Conservation (phyloP, 352 stramenopile species). For the Phytopythium vexans region DNA sequence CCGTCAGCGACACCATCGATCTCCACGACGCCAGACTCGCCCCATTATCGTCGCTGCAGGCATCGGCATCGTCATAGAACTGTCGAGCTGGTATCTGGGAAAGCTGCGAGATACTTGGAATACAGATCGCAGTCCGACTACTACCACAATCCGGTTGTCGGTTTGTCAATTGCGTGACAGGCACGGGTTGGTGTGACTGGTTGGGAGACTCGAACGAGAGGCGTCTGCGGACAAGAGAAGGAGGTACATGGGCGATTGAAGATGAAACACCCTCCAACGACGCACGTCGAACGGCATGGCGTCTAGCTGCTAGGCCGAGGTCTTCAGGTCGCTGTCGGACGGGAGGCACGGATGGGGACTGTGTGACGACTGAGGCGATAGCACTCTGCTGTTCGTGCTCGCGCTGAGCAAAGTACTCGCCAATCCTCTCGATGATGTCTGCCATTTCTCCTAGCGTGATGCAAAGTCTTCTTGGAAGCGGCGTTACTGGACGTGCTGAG, state of each 20-base stretch:
- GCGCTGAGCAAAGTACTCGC: conserved; percentile 63
- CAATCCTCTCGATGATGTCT: conserved; percentile 66
- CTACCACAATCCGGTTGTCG: no score
- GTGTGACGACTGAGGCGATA: conserved; percentile 13
- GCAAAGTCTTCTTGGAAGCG: no score
- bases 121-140: no score
- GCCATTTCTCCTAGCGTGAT: conserved; percentile 21
- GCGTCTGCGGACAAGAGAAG: conserved; percentile 19
- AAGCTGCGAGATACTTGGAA: no score
- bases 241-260: no score
- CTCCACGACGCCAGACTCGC: conserved; percentile 11
- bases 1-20: neutral
- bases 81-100: neutral
- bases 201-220: conserved; percentile 11
- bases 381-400: conserved; percentile 51
- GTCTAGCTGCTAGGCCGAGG: no score
- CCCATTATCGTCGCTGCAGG: neutral
- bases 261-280: no score
- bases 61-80: neutral
- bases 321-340: conserved; percentile 2
- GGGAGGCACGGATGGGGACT: neutral
- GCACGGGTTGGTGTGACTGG: no score
- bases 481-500: conserved; percentile 8
- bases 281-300: no score
- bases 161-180: no score